Evolutionary conservation across 2,329 filamentous ascomycete species (phyloP), one percentile per base, ranked within the genome.

Genomic region (Acrodontium crateriforme): DNA sequence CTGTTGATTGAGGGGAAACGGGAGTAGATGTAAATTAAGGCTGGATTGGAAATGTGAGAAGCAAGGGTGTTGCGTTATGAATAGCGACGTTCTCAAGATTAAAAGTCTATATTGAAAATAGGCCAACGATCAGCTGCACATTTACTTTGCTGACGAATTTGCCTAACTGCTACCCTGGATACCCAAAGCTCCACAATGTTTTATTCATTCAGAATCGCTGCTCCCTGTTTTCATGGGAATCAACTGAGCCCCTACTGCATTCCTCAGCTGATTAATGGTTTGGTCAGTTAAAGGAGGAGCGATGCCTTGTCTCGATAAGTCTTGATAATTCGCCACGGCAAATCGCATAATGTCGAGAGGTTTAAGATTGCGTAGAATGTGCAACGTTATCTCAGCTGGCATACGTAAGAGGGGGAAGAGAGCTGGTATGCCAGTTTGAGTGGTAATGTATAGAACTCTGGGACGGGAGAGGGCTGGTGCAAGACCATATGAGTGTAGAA

Each of bases 321-420:
- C 38, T 26, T 49, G 44, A 34, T 54, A 54, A 23, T 54, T 52
- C 13, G 52, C 51, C 26, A 55, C 33, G 3, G 58, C 45, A 31
- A 61, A 52, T 4, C 52, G 46, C 29, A 60, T 51, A 8, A 62
- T 54, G 17, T 56, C 44, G 9, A 45, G 30, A 5, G 37, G 36
- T 19, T 45, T 46, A 13, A 58, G 37, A 19, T 52, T 35, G 2
- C 41, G 35, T 25, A 56, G 46, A 9, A 60, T 52, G 14, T 53
- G 40, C 21, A 54, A 32, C 33, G 50, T 54, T 24, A 63, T 42
- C 44, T 63, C 59, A 2, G 52, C 38, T 3, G 59, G 59, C 27
- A 60, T 40, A 35, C 23, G 34, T 18, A 46, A 30, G 5, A 50
- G 34, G 13, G 41, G 45, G 25, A 49, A 47, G 6, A 45, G 33